Conservation (phyloP, 2,329 filamentous ascomycete species). For the Penicillium occitanis region DNA sequence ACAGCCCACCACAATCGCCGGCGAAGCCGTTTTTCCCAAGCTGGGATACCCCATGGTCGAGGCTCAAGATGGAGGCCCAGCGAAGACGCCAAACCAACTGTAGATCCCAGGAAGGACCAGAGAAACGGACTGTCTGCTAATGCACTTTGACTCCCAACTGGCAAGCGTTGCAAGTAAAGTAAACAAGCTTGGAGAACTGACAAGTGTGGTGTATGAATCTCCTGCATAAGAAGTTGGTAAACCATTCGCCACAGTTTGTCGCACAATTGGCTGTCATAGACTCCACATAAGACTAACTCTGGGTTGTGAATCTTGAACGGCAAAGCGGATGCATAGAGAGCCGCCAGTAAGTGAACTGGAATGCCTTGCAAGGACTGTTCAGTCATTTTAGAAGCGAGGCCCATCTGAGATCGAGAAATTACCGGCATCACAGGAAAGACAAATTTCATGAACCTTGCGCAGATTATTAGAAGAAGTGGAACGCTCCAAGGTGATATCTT, state of each 20-base stretch:
- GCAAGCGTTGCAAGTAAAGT: conserved; percentile 34
- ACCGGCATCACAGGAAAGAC: conserved; percentile 34
- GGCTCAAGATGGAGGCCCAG: conserved; percentile 41
- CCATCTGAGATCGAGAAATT: conserved; percentile 34
- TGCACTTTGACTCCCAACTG: conserved; percentile 27
- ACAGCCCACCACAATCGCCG: conserved; percentile 44
- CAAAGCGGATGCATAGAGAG: conserved; percentile 35
- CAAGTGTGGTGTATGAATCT: conserved; percentile 35
- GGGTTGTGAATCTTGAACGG: conserved; percentile 36
- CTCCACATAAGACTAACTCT: conserved; percentile 31
- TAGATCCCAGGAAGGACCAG: conserved; percentile 40
- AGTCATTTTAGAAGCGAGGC: conserved; percentile 25
- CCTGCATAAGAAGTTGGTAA: conserved; percentile 33
- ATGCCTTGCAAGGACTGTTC: conserved; percentile 27
- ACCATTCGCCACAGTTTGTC: conserved; percentile 33
- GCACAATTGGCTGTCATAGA: conserved; percentile 30
- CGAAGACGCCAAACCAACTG: conserved; percentile 36
- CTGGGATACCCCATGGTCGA: conserved; percentile 39
- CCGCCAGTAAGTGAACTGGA: conserved; percentile 33
- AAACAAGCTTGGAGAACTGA: conserved; percentile 35
- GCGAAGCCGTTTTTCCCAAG: conserved; percentile 40
- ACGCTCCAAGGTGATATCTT: not conserved
- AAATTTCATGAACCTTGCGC: conserved; percentile 25
- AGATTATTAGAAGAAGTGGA: not conserved
- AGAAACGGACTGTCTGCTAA: conserved; percentile 36